Conservation (phyloP, 495 filamentous ascomycete genomes). For the Aspergillus conjunctus region DNA sequence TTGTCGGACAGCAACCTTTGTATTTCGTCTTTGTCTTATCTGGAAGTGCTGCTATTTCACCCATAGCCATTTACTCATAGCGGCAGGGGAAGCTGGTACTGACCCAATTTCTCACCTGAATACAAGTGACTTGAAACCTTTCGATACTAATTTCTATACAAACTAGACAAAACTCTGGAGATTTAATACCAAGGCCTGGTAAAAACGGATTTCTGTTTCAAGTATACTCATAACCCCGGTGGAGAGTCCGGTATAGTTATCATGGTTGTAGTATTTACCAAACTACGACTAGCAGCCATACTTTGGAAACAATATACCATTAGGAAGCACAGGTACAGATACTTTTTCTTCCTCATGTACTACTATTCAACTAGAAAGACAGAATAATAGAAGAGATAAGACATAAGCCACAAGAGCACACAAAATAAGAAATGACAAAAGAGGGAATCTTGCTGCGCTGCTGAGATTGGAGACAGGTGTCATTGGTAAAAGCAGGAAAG, state of each 20-base stretch:
- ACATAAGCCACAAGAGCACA: constrained; percentile 34
- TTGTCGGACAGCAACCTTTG: background rate
- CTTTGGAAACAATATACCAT: background rate
- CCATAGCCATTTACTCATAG: constrained; percentile 13
- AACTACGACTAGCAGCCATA: too few relatives aligned
- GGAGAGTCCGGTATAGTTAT: background rate
- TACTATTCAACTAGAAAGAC: constrained; percentile 39
- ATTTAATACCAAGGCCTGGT: too few relatives aligned
- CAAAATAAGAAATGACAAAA: constrained; percentile 40
- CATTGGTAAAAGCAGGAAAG: constrained; percentile 32
- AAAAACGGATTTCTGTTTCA: too few relatives aligned
- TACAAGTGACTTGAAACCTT: background rate
- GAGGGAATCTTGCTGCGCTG: constrained; percentile 50
- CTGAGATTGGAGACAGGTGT: constrained; percentile 46
- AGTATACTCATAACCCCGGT: too few relatives aligned
- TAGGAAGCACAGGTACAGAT: constrained; percentile 20
- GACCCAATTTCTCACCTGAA: constrained; percentile 9
- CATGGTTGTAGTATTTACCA: background rate
- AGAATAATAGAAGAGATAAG: constrained; percentile 35
- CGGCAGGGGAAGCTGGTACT: constrained; percentile 17
- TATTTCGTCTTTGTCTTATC: constrained; percentile 11
- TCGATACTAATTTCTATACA: background rate
- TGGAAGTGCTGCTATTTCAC: constrained; percentile 4
- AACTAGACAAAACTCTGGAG: background rate
- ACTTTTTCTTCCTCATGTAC: constrained; percentile 45